Evolutionary conservation across 2,329 filamentous ascomycete genomes (phyloP), one percentile per base, ranked within the genome.

Genomic region (Hymenotorrendiella dingleyae): DNA sequence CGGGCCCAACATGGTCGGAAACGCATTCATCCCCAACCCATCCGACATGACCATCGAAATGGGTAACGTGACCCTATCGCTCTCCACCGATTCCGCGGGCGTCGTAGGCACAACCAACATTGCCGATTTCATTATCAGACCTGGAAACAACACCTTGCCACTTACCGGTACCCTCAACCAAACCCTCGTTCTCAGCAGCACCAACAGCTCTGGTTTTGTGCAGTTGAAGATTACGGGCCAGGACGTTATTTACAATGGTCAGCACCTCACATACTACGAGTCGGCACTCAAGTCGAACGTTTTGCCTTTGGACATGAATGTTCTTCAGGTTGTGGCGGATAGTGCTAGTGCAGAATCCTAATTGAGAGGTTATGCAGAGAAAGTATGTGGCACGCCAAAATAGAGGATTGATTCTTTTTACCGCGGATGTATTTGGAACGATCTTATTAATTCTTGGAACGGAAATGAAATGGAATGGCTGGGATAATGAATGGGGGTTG

Each of bases 1-100:
- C 1, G 69, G 74, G 4, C 67, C 68, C 44, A 81, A 80, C 58
- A 66, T 78, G 53, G 57, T 68, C 17, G 78, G 74, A 52, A 68
- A 63, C 10, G 71, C 76, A 35, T 65, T 59, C 47, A 76, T 82
- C 37, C 76, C 76, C 46, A 82, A 82, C 56, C 76, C 77, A 0
- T 75, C 74, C 2, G 66, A 76, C 42, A 64, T 79, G 62, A 76
- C 70, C 4, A 62, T 80, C 43, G 61, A 65, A 32, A 66, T 82
- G 67, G 78, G 77, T 45, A 76, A 80, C 49, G 65, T 81, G 1
- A 76, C 73, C 8, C 63, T 80, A 53, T 61, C 70, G 48, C 67
- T 81, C 46, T 65, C 65, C 29, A 59, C 54, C 28, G 36, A 41
- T 1, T 29, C 41, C 8, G 67, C 66, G 34, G 67, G 61, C 4